phyloP scores from a whole-genome alignment of 2,329 filamentous ascomycete species.

The Sclerotinia trifoliorum region DNA sequence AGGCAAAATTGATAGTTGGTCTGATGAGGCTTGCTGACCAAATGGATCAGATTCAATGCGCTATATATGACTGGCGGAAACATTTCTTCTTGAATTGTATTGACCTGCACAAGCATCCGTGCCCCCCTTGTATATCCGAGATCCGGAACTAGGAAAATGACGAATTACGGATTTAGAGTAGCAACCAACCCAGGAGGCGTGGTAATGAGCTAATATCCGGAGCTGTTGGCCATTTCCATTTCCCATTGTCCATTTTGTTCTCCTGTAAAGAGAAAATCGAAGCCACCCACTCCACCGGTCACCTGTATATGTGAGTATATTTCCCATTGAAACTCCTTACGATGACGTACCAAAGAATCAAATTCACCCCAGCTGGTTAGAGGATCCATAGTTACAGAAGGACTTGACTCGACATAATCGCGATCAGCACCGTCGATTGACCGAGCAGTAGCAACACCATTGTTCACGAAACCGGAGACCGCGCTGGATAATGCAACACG shows the following conservation, averaged over 20 bases:
- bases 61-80: conserved; percentile 16
- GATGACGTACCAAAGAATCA: conserved; percentile 35
- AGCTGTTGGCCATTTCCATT: conserved; percentile 3
- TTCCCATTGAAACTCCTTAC: background rate
- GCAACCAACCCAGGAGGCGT: background rate
- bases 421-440: conserved; percentile 22
- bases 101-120: conserved; percentile 7
- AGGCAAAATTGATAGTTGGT: background rate
- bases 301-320: conserved; percentile 24
- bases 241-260: conserved; percentile 25
- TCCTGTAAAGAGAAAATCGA: conserved; percentile 27
- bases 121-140: conserved; percentile 16
- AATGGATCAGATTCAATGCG: background rate
- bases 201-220: background rate
- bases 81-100: conserved; percentile 7
- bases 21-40: background rate
- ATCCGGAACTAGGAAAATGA: conserved; percentile 18
- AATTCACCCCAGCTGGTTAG: conserved; percentile 38
- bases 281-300: conserved; percentile 27
- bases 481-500: background rate
- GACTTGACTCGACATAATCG: conserved; percentile 22
- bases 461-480: background rate
- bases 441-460: conserved; percentile 8
- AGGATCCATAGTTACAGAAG: conserved; percentile 28
- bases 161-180: background rate